Percentiles rank a stretch among this genome's conserved stretches.
Conservation (phyloP, 371 early-diverging fungal species). For the Thermomucor indicae-seudaticae region DNA sequence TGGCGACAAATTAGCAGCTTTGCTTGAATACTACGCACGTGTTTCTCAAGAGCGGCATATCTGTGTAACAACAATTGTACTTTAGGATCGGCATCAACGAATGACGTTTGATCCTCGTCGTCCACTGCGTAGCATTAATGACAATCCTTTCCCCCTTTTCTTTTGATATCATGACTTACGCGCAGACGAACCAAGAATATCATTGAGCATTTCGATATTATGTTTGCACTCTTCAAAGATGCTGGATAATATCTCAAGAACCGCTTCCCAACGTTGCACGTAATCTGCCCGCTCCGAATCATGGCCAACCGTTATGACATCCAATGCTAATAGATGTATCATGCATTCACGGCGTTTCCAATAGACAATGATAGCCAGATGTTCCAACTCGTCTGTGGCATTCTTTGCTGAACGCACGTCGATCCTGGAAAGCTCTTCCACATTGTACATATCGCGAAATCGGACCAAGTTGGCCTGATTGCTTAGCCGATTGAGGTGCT, state of each 20-base stretch:
- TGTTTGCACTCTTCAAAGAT: constrained; percentile 18
- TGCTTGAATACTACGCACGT: constrained; percentile 26
- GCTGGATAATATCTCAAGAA: constrained; percentile 17
- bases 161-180: not conserved
- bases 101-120: constrained; percentile 1
- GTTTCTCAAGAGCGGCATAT: constrained; percentile 28
- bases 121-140: constrained; percentile 2
- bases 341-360: constrained; percentile 39
- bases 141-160: not conserved
- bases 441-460: constrained; percentile 40
- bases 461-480: constrained; percentile 24
- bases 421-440: constrained; percentile 8
- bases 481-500: constrained; percentile 19
- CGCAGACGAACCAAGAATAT: not conserved
- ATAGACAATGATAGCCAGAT: constrained; percentile 16
- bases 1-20: constrained; percentile 34
- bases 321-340: constrained; percentile 34
- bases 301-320: constrained; percentile 35
- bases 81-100: constrained; percentile 10
- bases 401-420: constrained; percentile 15
- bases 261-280: constrained; percentile 28
- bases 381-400: constrained; percentile 14
- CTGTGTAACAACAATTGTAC: constrained; percentile 21
- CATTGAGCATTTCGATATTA: not conserved
- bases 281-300: constrained; percentile 25